A percentile compares a stretch with the other conserved stretches of the same genome.
Evolutionary conservation across 2,329 filamentous ascomycete genomes (phyloP).

Genomic region (Didymosphaeria variabile): DNA sequence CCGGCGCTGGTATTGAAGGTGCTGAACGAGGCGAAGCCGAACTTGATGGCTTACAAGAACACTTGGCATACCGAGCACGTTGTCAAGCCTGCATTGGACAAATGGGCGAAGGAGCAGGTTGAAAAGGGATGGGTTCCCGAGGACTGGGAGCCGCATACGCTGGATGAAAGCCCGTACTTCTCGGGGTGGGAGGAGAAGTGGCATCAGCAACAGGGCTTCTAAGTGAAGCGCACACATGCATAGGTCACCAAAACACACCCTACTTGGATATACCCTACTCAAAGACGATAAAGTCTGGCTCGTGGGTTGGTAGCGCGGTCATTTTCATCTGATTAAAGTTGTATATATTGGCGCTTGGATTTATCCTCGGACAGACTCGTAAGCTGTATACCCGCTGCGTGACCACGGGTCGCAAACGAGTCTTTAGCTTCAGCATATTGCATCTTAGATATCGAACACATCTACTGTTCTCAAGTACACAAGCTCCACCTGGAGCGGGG

Average conservation of each 20-base stretch:
- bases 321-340: neutral
- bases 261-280: neutral
- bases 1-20: conserved; percentile 75
- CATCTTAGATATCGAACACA: neutral
- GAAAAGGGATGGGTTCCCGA: conserved; percentile 66
- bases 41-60: conserved; percentile 80
- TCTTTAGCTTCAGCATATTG: neutral
- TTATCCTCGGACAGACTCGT: neutral
- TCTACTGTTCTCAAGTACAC: neutral
- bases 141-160: conserved; percentile 72
- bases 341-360: neutral
- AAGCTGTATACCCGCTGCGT: neutral
- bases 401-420: neutral
- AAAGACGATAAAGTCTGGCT: neutral
- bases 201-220: conserved; percentile 70
- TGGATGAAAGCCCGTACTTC: conserved; percentile 80
- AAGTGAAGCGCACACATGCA: neutral
- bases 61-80: conserved; percentile 82
- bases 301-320: neutral
- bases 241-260: no score
- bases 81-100: conserved; percentile 69
- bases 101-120: conserved; percentile 73
- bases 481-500: no score
- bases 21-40: conserved; percentile 74
- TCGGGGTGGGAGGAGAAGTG: conserved; percentile 80